These are phyloP conservation scores for Lupinus albus DNA, from an alignment of 306 rosid genomes.

Conservation along the genomic window DNA sequence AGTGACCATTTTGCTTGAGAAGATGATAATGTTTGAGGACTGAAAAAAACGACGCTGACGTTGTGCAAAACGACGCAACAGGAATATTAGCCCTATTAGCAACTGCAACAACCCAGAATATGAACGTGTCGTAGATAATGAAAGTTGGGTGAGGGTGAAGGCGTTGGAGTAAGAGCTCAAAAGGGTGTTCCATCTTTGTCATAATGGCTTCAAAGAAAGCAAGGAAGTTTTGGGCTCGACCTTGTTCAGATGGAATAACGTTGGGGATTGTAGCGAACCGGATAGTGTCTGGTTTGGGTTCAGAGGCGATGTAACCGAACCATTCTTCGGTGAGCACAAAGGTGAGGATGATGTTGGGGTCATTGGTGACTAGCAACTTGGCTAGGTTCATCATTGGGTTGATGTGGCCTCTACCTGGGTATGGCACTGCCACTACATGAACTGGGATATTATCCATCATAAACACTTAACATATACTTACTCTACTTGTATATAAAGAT, in stretches of 20 bases:
- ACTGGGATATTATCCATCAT: background rate
- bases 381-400: constrained; percentile 60
- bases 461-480: no score
- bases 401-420: constrained; percentile 62
- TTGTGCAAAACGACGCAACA: constrained; percentile 52
- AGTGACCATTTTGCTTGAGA: constrained; percentile 36
- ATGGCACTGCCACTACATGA: constrained; percentile 55
- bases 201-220: constrained; percentile 43
- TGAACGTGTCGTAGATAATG: constrained; percentile 40
- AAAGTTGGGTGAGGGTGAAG: constrained; percentile 38
- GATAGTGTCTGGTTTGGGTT: constrained; percentile 46
- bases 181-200: constrained; percentile 63
- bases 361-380: constrained; percentile 42
- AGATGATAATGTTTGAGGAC: constrained; percentile 42
- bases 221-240: constrained; percentile 41
- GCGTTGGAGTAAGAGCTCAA: constrained; percentile 46
- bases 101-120: constrained; percentile 48
- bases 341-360: constrained; percentile 46
- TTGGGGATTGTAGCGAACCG: constrained; percentile 55
- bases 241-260: constrained; percentile 56
- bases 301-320: constrained; percentile 51
- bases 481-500: no score
- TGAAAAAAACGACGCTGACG: constrained; percentile 49
- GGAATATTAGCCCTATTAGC: constrained; percentile 43
- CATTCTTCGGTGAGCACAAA: constrained; percentile 66